Evolutionary conservation across 179 eudicot species (phyloP), one percentile per base, ranked within the genome.

Genomic region (Sideroxylon spinosum): DNA sequence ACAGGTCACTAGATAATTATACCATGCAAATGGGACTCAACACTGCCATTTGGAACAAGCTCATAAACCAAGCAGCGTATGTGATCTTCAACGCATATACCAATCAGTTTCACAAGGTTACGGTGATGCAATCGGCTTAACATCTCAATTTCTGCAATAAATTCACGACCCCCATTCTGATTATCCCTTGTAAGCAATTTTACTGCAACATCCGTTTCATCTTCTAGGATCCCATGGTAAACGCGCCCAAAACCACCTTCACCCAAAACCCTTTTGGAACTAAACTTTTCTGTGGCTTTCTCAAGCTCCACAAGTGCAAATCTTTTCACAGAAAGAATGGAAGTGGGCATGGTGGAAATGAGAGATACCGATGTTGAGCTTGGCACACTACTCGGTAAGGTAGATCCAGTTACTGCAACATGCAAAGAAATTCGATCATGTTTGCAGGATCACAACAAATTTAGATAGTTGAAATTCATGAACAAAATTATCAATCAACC

Each of bases 181-280:
- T 83, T 88, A 82, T 88, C 91, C 82, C 93, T 89, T 50, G 89
- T 93, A 68, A 95, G 98, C 85, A 95, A 80, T 85, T 95, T 95
- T 20, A 93, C 98, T 17, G 98, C 98, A 76, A 90, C 92, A 78
- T 95, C 98, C 63, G 81, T 82, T 73, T 85, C 89, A 76, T 95
- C 97, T 86, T 88, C 98, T 78, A 91, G 46, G 71, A 83, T 67
- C 68, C 98, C 98, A 80, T 77, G 95, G 88, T 91, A 95, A 75
- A 95, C 98, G 73, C 95, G 90, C 70, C 98, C 98, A 86, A 95
- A 95, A 44, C 98, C 98, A 79, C 98, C 98, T 91, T 93, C 97
- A 77, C 98, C 98, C 83, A 95, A 83, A 70, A 95, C 77, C 86
- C 83, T 89, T 80, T 83, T 83, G 29, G 90, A 87, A 76, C 93